Evolutionary conservation across 2,329 filamentous ascomycete genomes (phyloP), one percentile per base, ranked within the genome.

Genomic region (Dactylonectria macrodidyma): DNA sequence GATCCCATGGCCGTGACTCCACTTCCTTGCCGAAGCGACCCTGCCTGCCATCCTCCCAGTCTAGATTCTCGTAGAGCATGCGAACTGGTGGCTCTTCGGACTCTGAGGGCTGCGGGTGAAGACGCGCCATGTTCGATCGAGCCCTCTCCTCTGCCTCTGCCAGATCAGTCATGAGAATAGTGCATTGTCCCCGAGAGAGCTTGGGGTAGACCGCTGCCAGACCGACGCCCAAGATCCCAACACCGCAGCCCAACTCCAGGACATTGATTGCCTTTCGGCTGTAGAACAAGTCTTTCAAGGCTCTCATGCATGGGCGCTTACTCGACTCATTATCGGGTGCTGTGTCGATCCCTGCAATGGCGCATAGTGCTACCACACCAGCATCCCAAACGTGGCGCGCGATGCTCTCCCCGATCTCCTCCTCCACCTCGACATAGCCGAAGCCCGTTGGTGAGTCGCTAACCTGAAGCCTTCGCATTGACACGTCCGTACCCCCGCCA

Each of bases 361-460:
- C 77, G 26, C 78, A 79, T 19, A 81, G 71, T 1, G 84, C 83
- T 6, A 86, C 79, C 10, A 89, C 78, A 1, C 88, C 88, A 1
- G 84, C 87, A 59, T 90, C 88, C 88, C 88, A 90, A 6, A 90
- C 81, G 67, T 90, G 88, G 3, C 88, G 84, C 0, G 88, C 87
- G 62, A 90, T 89, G 73, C 87, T 89, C 77, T 90, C 87, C 14
- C 87, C 88, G 10, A 90, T 84, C 59, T 89, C 87, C 67, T 90
- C 88, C 60, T 87, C 84, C 5, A 89, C 78, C 33, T 84, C 80
- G 8, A 88, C 67, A 10, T 69, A 71, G 0, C 76, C 71, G 2
- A 76, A 52, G 16, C 69, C 69, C 9, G 73, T 73, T 1, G 70
- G 34, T 1, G 67, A 67, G 1, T 73, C 75, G 6, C 72, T 76